A percentile compares a stretch with the other conserved stretches of the same genome.
Evolutionary conservation across 2,329 filamentous ascomycete genomes (phyloP).

Genomic region (Phyllosticta paracitricarpa): DNA sequence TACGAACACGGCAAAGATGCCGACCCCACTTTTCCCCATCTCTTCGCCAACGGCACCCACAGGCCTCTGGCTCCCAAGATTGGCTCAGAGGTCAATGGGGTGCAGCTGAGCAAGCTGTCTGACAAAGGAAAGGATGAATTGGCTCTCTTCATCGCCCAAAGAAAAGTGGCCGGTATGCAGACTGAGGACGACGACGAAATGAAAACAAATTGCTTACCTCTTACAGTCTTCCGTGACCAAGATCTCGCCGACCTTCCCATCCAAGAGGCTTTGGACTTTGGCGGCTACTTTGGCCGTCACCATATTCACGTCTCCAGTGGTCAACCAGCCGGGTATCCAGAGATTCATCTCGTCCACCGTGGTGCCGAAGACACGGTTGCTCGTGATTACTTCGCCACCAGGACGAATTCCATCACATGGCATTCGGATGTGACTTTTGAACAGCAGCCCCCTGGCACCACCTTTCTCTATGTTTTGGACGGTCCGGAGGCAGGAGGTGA

Average conservation of each 20-base stretch:
- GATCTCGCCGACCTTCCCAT: slow-evolving; percentile 59
- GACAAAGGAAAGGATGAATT: slow-evolving; percentile 66
- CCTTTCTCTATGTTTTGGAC: slow-evolving; percentile 82
- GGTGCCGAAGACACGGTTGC: slow-evolving; percentile 53
- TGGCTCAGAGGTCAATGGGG: slow-evolving; percentile 59
- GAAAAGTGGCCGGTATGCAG: slow-evolving; percentile 57
- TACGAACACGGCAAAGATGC: slow-evolving; percentile 68
- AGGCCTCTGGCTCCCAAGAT: slow-evolving; percentile 62
- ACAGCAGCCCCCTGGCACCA: slow-evolving; percentile 77
- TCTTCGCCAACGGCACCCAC: slow-evolving; percentile 47
- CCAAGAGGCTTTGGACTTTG: slow-evolving; percentile 56
- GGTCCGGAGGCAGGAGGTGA: slow-evolving; percentile 71
- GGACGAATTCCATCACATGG: slow-evolving; percentile 77
- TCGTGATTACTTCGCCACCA: slow-evolving; percentile 53
- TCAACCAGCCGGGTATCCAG: slow-evolving; percentile 60
- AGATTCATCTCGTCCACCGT: slow-evolving; percentile 71
- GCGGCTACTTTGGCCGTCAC: slow-evolving; percentile 67
- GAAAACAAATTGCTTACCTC: background rate
- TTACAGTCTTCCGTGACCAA: slow-evolving; percentile 58
- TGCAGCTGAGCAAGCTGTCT: slow-evolving; percentile 61
- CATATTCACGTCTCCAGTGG: slow-evolving; percentile 76
- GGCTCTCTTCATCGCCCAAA: slow-evolving; percentile 62
- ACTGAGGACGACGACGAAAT: background rate
- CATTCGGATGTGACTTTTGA: slow-evolving; percentile 86
- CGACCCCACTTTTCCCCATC: slow-evolving; percentile 57